Base-by-base conservation (phyloP, 2,329 filamentous ascomycete genomes). In the Malbranchea zuffiana region DNA sequence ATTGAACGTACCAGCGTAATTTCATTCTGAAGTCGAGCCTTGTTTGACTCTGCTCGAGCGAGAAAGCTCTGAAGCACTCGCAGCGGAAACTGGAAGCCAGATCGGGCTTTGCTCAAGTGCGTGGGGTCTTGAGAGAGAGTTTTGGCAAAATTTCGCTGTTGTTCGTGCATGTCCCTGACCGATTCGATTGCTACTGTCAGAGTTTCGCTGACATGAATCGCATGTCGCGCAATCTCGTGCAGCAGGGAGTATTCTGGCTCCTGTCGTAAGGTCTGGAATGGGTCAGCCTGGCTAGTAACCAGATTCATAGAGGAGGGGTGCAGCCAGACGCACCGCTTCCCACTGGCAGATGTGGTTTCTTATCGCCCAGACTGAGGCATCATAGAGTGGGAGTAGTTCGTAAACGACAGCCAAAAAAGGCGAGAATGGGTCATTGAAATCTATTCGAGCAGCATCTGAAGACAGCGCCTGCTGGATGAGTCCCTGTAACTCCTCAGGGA, bases 111-210 rank as follows among this genome's bases (percentile, higher is more conserved):
- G n/a, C n/a, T n/a, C n/a, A n/a, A n/a, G n/a, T n/a, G n/a, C n/a
- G n/a, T n/a, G n/a, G n/a, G n/a, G n/a, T n/a, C n/a, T n/a, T n/a
- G n/a, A n/a, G n/a, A n/a, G n/a, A n/a, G n/a, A n/a, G n/a, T n/a
- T n/a, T n/a, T n/a, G n/a, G n/a, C n/a, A n/a, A n/a, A n/a, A n/a
- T n/a, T n/a, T n/a, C n/a, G n/a, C n/a, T n/a, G n/a, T n/a, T n/a
- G n/a, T n/a, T n/a, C n/a, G n/a, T n/a, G n/a, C n/a, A n/a, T n/a
- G n/a, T n/a, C n/a, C n/a, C n/a, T n/a, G n/a, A n/a, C n/a, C n/a
- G 39, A 13, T n/a, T 30, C 25, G 25, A 37, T 37, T 26, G 24
- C 24, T 3, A 26, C 24, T 26, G 24, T 26, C 24, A 26, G 6
- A 3, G 24, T 26, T 13, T 26, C 24, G 13, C 24, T 26, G 24